Conservation (phyloP, 225 moss, liverwort and hornwort genomes). For the Bryum argenteum region DNA sequence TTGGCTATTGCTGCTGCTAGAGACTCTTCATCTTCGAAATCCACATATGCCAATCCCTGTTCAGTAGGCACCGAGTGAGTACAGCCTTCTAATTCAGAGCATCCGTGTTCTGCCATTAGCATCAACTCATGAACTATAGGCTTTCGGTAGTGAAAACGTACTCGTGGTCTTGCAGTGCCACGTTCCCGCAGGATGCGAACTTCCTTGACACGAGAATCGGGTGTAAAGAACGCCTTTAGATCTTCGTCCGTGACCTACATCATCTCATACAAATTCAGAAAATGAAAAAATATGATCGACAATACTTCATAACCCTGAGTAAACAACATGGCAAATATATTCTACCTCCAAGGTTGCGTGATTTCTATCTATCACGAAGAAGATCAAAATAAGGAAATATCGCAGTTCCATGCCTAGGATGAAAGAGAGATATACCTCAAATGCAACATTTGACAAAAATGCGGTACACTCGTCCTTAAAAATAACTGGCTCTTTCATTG, state of each 20-base stretch:
- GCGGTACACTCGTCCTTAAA: slow-evolving; percentile 91
- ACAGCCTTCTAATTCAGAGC: slow-evolving; percentile 17
- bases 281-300: background rate
- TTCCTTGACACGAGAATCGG: slow-evolving; percentile 78
- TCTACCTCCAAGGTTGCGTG: background rate
- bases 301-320: background rate
- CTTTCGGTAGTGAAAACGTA: slow-evolving; percentile 35
- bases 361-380: background rate
- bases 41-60: slow-evolving; percentile 96
- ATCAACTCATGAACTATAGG: background rate
- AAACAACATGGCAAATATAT: slow-evolving; percentile 12
- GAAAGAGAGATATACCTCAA: slow-evolving; percentile 55
- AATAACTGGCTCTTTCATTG: slow-evolving; percentile 37
- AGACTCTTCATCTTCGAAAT: slow-evolving; percentile 89
- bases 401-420: background rate
- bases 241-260: slow-evolving; percentile 78
- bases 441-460: slow-evolving; percentile 80
- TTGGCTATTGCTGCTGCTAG: slow-evolving; percentile 74
- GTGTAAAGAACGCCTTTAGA: slow-evolving; percentile 68
- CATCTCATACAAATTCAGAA: slow-evolving; percentile 19
- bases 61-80: slow-evolving; percentile 21
- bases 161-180: slow-evolving; percentile 68
- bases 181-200: slow-evolving; percentile 82
- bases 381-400: background rate
- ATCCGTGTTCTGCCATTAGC: slow-evolving; percentile 4